A percentile compares a stretch with the other conserved stretches of the same genome.
Conservation (phyloP, 306 rosid species). For the Ochetophila trinervis region DNA sequence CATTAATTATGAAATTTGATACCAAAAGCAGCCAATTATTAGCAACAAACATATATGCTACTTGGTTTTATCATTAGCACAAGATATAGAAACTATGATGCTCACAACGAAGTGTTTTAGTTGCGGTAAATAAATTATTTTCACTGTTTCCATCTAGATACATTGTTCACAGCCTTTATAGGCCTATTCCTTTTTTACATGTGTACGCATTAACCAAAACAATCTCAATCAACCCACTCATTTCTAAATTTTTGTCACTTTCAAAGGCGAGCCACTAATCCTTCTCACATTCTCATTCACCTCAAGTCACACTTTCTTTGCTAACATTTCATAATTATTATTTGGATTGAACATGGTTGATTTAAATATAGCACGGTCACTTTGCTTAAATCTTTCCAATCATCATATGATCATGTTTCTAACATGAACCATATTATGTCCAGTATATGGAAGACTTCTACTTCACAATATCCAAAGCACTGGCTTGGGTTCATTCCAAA, state of each 20-base stretch:
- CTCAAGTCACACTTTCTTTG: too few relatives aligned
- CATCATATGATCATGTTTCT: too few relatives aligned
- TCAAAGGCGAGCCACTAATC: not conserved
- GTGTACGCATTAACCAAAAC: not conserved
- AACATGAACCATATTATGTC: too few relatives aligned
- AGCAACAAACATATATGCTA: not conserved
- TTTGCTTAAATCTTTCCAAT: too few relatives aligned
- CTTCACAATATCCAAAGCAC: too few relatives aligned
- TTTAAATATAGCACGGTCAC: too few relatives aligned
- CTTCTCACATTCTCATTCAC: not conserved
- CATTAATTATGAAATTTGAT: constrained; percentile 10
- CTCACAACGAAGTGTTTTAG: not conserved
- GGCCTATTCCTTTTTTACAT: not conserved
- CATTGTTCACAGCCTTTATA: not conserved
- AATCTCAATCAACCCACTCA: not conserved
- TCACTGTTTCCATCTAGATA: not conserved
- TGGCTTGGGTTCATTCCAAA: too few relatives aligned
- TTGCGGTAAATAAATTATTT: not conserved
- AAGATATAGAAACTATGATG: constrained; percentile 3
- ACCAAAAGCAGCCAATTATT: constrained; percentile 16
- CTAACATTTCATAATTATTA: too few relatives aligned
- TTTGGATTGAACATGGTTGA: too few relatives aligned
- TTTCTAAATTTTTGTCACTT: too few relatives aligned
- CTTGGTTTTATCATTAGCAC: not conserved
- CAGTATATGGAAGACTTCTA: too few relatives aligned